Base-by-base conservation (phyloP, 345 rosid species). In the Nasturtium officinale region DNA sequence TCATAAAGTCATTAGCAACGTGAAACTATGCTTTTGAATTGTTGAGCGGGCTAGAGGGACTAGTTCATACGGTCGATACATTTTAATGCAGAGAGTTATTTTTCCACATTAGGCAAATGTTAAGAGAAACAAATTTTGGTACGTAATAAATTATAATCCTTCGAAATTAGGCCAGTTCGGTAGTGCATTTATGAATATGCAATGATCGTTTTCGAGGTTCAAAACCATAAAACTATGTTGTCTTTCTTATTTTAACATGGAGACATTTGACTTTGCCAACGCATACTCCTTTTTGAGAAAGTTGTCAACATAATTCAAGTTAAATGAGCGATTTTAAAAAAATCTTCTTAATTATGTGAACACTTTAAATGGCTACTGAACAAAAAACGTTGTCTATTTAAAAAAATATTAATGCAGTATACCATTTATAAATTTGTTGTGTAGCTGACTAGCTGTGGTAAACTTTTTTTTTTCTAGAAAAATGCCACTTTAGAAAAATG, bases 401-500 rank as follows among this genome's bases (percentile, higher is more conserved):
- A 0, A 16, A 3, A n/a, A 25, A 62, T 18, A 57, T 7, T 21
- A 50, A 35, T 47, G 42, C 11, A 48, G 13, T 33, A 16, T 59
- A 37, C 32, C 35, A 33, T 16, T 10, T 10, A 46, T 21, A 35
- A 33, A 70, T 33, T 30, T 11, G 6, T 37, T 51, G 43, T 40
- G 60, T 59, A 59, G 54, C 18, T 51, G 67, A n/a, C n/a, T n/a
- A n/a, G n/a, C n/a, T n/a, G n/a, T n/a, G 43, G 78, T 42, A 74
- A 75, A 59, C 67, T 61, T 60, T 51, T 60, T 54, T 61, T 60
- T 51, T 60, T 54, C 40, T 60, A 67, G 52, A 59, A 67, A 40
- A 67, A 75, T 30, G 40, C 63, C 78, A 75, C 74, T 75, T 52
- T 32, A 50, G 47, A 50, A 75, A 51, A 66, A 29, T 40, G 73